Base-by-base conservation (phyloP, 495 filamentous ascomycete genomes). In the Pyrenopolyporus hunteri region DNA sequence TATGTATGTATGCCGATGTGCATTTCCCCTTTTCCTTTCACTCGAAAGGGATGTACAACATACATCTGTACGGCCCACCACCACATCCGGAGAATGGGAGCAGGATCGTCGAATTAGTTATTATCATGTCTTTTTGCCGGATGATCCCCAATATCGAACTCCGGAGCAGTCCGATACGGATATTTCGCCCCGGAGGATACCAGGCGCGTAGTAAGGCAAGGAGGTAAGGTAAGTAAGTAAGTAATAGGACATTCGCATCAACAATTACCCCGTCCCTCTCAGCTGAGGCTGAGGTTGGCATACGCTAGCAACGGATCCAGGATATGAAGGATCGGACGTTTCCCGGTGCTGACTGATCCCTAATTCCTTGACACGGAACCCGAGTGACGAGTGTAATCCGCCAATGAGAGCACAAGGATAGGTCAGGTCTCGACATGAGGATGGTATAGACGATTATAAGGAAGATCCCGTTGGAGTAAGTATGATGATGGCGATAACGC, bases 81-180 rank as follows among this genome's bases (percentile, higher is more conserved):
- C 14, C 37, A n/a, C 40, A 56, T 55, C 49, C 50, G 36, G 54
- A 56, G 42, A 59, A 56, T 59, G 31, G 45, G 26, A 26, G 10
- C 13, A 28, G 36, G 10, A 13, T 20, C 23, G 16, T 28, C 35
- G 45, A 59, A 54, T 53, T 28, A 44, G 43, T 49, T 22, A 51
- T 35, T 39, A 40, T 13, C 36, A 57, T 56, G 1, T 31, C n/a
- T n/a, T 59, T 59, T 59, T 59, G 25, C 62, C 63, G 63, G 63
- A 66, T 64, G 50, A 31, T 66, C 63, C 63, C 63, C 63, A 66
- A 60, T 60, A 43, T 52, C 39, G 25, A 66, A 57, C 57, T 60
- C 63, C 57, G 63, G 46, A 33, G 25, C 17, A 49, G 50, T 45
- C 44, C 36, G 39, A 39, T n/a, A n/a, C 28, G 55, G 42, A 50